Conservation (phyloP, 345 rosid genomes). For the Gynandropsis gynandra region DNA sequence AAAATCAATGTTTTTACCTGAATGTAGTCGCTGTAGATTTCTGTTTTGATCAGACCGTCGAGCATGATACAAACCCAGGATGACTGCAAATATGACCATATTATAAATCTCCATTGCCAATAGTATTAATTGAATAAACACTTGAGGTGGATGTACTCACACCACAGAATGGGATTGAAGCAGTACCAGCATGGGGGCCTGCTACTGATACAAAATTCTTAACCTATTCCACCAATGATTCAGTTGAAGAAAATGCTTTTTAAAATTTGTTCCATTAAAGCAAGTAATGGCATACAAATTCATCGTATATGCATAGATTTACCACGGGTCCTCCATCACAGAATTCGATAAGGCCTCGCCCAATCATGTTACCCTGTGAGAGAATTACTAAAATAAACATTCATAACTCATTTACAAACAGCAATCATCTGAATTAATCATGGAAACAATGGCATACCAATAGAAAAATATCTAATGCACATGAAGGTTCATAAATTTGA, state of each 20-base stretch:
- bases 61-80: conserved; percentile 52
- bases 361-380: conserved; percentile 61
- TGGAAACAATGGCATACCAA: too few species aligned
- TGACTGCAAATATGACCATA: conserved; percentile 30
- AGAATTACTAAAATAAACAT: background rate
- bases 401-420: background rate
- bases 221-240: conserved; percentile 39
- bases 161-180: conserved; percentile 77
- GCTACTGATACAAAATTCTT: conserved; percentile 68
- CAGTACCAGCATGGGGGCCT: conserved; percentile 83
- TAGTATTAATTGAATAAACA: background rate
- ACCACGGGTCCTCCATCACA: conserved; percentile 85
- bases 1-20: conserved; percentile 34
- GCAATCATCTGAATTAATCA: background rate
- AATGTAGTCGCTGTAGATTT: conserved; percentile 55
- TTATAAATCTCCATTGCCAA: background rate
- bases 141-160: conserved; percentile 34
- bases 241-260: background rate
- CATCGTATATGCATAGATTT: conserved; percentile 19
- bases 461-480: too few species aligned
- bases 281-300: too few species aligned
- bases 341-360: conserved; percentile 67
- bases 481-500: too few species aligned
- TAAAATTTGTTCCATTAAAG: too few species aligned
- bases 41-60: conserved; percentile 51